Percentiles rank a stretch among this genome's conserved stretches.
These are phyloP conservation scores for Pterula multifida DNA, from an alignment of 1,284 basidiomycete genomes.

Conservation along the genomic window DNA sequence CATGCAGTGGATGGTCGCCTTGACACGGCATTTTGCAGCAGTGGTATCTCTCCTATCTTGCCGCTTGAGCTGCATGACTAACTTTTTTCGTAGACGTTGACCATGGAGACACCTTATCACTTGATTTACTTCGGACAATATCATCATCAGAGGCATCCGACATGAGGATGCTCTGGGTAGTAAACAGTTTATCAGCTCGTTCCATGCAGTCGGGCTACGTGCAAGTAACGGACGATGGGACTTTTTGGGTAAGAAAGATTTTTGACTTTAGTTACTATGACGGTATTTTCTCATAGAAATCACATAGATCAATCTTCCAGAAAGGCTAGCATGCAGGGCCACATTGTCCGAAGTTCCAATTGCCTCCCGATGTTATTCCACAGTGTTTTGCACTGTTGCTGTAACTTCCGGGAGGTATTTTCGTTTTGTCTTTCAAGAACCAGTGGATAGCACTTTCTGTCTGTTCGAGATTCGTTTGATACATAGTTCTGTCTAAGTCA, in stretches of 20 bases:
- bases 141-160: conserved; percentile 7
- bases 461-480: not conserved
- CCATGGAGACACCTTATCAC: conserved; percentile 31
- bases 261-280: not conserved
- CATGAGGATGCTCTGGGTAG: not conserved
- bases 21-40: conserved; percentile 38
- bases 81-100: conserved; percentile 17
- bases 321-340: not conserved
- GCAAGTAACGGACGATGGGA: not conserved
- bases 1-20: conserved; percentile 40
- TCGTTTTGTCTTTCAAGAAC: not conserved
- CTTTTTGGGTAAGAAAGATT: not conserved
- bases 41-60: not conserved
- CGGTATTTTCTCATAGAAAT: not conserved
- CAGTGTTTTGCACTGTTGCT: not conserved
- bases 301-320: not conserved
- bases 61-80: conserved; percentile 7
- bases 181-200: not conserved
- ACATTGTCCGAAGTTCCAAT: not conserved
- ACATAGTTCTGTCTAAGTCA: no score
- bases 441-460: not conserved
- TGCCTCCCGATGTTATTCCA: not conserved
- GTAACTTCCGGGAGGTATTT: not conserved
- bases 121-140: conserved; percentile 27
- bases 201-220: not conserved